Evolutionary conservation across 2,329 filamentous ascomycete genomes (phyloP), one percentile per base, ranked within the genome.

Genomic region (Nannizziopsis arthrosporioides): DNA sequence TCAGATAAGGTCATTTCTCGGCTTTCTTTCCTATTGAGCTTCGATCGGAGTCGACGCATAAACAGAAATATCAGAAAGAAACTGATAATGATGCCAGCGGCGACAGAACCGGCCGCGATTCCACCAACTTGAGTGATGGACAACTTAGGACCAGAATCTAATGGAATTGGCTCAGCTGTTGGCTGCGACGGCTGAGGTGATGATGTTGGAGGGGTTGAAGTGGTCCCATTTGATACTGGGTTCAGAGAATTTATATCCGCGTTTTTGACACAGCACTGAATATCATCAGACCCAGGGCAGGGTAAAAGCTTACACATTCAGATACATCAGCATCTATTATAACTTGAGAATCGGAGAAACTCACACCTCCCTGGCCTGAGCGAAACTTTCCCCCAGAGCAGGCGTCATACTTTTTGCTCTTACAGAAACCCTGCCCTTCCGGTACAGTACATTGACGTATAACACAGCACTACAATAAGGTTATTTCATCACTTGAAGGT

Each of bases 261-360:
- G 0, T 44, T 32, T 40, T 49, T 39, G 32, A 49, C 42, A 18
- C 47, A 49, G 14, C 47, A 49, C 40, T 49, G 47, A 27, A 44
- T 49, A 27, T 49, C 47, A 31, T 44, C 22, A 1, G 34, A 14
- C 4, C 47, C 47, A n/a, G 42, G 47, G 18, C 47, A 49, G 22
- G 41, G 47, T 12, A 15, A 44, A 6, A 34, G 32, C 47, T 49
- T 6, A 11, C 2, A 8, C 32, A n/a, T 11, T 40, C 19, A 36
- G 39, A 18, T 37, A 22, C 5, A 9, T 30, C 27, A 37, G 15
- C 30, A 15, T 42, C 40, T 7, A 15, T 17, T 17, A 30, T 17
- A 10, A 6, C 15, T 9, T 12, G 19, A 37, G 41, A 11, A 18
- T 17, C 11, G 22, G 40, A n/a, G n/a, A 15, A 31, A 30, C 45